Conservation (phyloP, 2,329 filamentous ascomycete genomes). For the Neocatenulostroma microsporum region DNA sequence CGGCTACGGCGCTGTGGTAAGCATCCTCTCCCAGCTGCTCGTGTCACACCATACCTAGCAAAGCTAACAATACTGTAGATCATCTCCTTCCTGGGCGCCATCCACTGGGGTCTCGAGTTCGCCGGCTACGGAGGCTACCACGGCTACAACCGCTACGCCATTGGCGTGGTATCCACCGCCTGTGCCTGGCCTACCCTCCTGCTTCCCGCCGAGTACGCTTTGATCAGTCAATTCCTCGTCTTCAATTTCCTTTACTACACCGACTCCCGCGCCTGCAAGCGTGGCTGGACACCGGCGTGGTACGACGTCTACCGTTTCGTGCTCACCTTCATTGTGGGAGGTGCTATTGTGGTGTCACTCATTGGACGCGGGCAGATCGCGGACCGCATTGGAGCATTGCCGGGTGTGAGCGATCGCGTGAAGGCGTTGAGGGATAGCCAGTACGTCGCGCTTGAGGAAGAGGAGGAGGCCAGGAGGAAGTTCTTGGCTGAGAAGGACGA, state of each 20-base stretch:
- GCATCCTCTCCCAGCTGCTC: too few relatives aligned
- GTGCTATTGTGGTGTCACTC: constrained; percentile 70
- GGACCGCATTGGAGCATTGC: constrained; percentile 43
- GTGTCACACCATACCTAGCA: constrained; percentile 2
- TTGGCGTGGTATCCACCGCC: constrained; percentile 70
- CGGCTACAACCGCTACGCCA: constrained; percentile 72
- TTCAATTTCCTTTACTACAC: constrained; percentile 83
- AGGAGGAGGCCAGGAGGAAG: constrained; percentile 25
- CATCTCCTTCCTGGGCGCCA: constrained; percentile 85
- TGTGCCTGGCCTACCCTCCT: constrained; percentile 86
- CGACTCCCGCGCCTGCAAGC: constrained; percentile 63
- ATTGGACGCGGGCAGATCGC: constrained; percentile 74
- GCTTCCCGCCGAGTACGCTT: constrained; percentile 73
- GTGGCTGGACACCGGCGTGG: constrained; percentile 77
- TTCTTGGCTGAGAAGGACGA: constrained; percentile 24
- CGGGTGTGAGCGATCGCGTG: constrained; percentile 41
- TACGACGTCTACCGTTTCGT: constrained; percentile 87
- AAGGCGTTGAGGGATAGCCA: constrained; percentile 40
- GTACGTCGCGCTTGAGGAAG: constrained; percentile 24
- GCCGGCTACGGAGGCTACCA: constrained; percentile 59
- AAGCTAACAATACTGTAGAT: constrained; percentile 46
- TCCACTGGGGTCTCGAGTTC: constrained; percentile 90
- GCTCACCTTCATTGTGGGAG: constrained; percentile 80
- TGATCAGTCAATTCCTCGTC: constrained; percentile 76
- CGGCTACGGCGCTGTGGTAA: constrained; percentile 77